A percentile compares a stretch with the other conserved stretches of the same genome.
These are phyloP conservation scores for Agarophyton chilense DNA, from an alignment of 23 red algal species.

Conservation along the genomic window DNA sequence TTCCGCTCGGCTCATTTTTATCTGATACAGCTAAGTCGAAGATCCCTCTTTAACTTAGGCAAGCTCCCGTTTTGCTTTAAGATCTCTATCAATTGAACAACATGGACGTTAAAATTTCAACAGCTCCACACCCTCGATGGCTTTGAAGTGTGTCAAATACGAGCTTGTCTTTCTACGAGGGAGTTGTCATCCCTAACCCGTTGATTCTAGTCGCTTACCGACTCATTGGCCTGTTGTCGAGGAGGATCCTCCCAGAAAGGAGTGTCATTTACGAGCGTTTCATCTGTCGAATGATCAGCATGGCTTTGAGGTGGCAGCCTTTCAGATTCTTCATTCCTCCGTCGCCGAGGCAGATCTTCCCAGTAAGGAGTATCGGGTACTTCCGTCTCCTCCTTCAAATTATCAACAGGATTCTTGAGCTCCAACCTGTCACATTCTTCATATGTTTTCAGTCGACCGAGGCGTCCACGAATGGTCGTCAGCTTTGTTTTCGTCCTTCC, in stretches of 20 bases:
- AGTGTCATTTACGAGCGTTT: not conserved
- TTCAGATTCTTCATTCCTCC: conserved; percentile 26
- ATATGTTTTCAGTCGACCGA: conserved; percentile 37
- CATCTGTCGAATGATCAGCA: not conserved
- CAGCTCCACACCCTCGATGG: too few species aligned
- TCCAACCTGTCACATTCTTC: conserved; percentile 40
- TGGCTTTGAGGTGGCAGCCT: not conserved
- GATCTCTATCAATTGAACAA: too few species aligned
- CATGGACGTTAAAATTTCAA: too few species aligned
- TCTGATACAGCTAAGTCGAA: too few species aligned
- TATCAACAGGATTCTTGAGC: not conserved
- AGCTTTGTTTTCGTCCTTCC: conserved; percentile 37
- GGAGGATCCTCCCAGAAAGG: conserved; percentile 8
- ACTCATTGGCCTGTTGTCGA: not conserved
- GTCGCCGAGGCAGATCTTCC: conserved; percentile 1
- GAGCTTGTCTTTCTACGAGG: too few species aligned
- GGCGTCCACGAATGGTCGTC: conserved; percentile 39
- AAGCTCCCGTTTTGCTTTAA: too few species aligned
- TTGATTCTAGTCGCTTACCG: not conserved
- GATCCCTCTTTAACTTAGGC: too few species aligned
- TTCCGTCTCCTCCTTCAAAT: not conserved
- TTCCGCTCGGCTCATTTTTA: too few species aligned
- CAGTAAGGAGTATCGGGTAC: not conserved
- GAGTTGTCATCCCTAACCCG: not conserved
- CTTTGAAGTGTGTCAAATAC: too few species aligned